Evolutionary conservation across 2,329 filamentous ascomycete species (phyloP).

Genomic region (Proliferodiscus dingleyae): DNA sequence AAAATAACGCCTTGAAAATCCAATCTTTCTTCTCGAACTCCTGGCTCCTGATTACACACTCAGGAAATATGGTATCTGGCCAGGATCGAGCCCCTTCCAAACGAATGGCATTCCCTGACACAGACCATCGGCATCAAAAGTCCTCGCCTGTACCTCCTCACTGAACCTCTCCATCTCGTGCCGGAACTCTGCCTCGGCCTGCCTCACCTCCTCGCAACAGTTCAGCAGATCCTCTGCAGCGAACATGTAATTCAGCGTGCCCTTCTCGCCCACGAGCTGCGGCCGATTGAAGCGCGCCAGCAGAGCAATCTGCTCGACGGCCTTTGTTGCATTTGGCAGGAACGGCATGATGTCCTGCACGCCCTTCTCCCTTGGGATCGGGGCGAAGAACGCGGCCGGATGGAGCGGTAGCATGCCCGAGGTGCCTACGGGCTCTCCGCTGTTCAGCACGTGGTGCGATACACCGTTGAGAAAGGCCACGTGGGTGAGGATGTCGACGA

Average conservation of each 20-base stretch:
- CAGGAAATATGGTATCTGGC: conserved; percentile 3
- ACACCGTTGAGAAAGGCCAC: conserved; percentile 35
- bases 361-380: conserved; percentile 37
- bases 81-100: conserved; percentile 25
- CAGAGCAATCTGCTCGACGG: conserved; percentile 35
- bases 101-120: conserved; percentile 45
- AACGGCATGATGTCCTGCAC: conserved; percentile 33
- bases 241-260: conserved; percentile 40
- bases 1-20: no score
- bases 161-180: conserved; percentile 37
- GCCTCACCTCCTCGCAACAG: conserved; percentile 22
- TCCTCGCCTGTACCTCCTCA: conserved; percentile 32
- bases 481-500: conserved; percentile 41
- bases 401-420: conserved; percentile 37
- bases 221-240: conserved; percentile 34
- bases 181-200: conserved; percentile 35
- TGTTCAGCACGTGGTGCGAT: conserved; percentile 41
- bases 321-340: conserved; percentile 32
- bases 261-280: conserved; percentile 32
- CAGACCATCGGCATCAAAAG: conserved; percentile 39
- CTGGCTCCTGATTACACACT: no score
- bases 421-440: conserved; percentile 29
- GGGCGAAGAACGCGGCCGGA: conserved; percentile 37
- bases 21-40: no score
- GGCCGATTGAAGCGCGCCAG: conserved; percentile 39